Base-by-base conservation (phyloP, 2,329 filamentous ascomycete species). In the Metarhizium humberi region DNA sequence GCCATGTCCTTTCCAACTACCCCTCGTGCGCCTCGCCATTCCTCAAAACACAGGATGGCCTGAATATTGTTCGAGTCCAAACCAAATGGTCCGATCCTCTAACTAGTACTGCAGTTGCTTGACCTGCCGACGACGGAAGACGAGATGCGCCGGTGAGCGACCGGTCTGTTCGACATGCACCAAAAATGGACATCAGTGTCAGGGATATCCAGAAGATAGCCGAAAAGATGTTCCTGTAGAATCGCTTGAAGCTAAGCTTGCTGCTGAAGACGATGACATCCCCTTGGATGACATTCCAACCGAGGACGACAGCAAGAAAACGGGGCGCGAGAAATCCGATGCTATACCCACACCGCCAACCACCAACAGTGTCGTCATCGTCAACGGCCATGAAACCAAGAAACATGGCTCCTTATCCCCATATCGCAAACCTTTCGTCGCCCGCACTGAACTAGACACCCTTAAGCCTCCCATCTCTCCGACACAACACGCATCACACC, bases 41-140 rank as follows among this genome's bases (percentile, higher is more conserved):
- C 18, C 42, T 18, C n/a, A 18, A 20, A 45, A 20, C 42, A 45
- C 7, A 20, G 5, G 2, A 40, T 36, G 34, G 5, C 13, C 25
- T 25, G 25, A 25, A 25, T 25, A 25, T 25, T 25, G 25, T 25
- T 25, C 25, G 25, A 25, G 25, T 36, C 34, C 34, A 45, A 45
- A 16, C 18, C 42, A 10, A 34, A 7, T 56, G 36, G 14, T 29
- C 48, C 29, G 32, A 32, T 11, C 32, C 11, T n/a, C 6, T 40
- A 5, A 34, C 42, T 38, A 52, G 40, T 6, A 18, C n/a, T 38
- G 40, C 36, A 87, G 84, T 58, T 88, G 86, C 70, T 74, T 84
- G 65, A 88, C 86, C 46, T 90, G 87, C 72, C 84, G 87, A 63
- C 87, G 84, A 68, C 81, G 87, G 65, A 90, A 90, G 72, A 90